Conservation (phyloP, 768 basidiomycete genomes). For the Coprinellus aureogranulatus region DNA sequence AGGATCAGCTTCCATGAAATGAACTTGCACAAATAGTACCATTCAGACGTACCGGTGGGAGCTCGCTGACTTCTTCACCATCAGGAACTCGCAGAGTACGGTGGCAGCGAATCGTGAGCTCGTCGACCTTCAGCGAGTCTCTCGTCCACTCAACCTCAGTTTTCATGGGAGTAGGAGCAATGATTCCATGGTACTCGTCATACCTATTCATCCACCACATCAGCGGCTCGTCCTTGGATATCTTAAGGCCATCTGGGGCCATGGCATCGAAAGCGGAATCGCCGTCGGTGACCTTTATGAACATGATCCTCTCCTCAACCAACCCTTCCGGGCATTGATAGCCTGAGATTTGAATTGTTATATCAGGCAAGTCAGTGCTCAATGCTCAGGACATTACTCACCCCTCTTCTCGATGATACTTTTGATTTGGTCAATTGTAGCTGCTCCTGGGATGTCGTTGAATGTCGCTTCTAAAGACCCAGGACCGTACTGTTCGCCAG, state of each 20-base stretch:
- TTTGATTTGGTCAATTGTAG: too few species aligned
- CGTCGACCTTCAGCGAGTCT: neutral
- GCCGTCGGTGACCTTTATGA: neutral
- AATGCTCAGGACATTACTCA: too few species aligned
- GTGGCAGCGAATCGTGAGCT: neutral
- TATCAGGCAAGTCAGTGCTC: too few species aligned
- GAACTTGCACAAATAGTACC: too few species aligned
- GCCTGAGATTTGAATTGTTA: too few species aligned
- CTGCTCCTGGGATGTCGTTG: too few species aligned
- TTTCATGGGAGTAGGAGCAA: constrained; percentile 9
- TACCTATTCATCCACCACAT: constrained; percentile 17
- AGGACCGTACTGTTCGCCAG: neutral
- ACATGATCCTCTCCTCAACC: too few species aligned
- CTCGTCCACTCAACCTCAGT: constrained; percentile 3
- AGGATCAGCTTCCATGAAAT: neutral
- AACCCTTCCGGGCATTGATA: too few species aligned
- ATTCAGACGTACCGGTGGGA: constrained; percentile 8
- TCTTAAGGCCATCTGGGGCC: constrained; percentile 8
- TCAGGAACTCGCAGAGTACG: constrained; percentile 12
- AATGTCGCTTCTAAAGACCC: too few species aligned
- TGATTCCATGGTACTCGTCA: constrained; percentile 12
- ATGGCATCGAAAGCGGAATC: constrained; percentile 10
- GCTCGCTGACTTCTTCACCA: neutral
- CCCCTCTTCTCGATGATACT: too few species aligned
- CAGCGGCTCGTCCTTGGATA: constrained; percentile 7